phyloP scores from a whole-genome alignment of 257 asterid genomes.

The Solanum ahanhuiri region DNA sequence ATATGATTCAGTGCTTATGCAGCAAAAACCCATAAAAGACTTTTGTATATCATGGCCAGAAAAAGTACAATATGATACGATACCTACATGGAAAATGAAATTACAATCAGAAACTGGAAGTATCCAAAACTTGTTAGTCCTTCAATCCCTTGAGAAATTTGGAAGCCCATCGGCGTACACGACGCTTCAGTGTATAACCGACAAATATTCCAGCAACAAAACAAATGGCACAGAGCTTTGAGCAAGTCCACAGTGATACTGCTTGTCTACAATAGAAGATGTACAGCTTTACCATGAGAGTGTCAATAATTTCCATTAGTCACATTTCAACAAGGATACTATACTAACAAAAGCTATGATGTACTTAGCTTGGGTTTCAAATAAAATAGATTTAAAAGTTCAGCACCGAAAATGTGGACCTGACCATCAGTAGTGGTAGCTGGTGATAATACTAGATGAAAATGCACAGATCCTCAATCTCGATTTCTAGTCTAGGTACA shows the following conservation, averaged over 20 bases:
- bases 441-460: neutral
- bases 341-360: neutral
- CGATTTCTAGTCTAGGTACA: neutral
- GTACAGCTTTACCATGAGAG: neutral
- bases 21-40: too few species aligned
- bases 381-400: neutral
- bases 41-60: too few species aligned
- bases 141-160: constrained; percentile 45
- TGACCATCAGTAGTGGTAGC: neutral
- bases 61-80: neutral
- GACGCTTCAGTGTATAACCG: constrained; percentile 74
- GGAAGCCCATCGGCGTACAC: constrained; percentile 71
- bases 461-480: neutral
- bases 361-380: neutral
- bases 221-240: constrained; percentile 67
- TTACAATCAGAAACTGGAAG: neutral
- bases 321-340: neutral
- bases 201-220: constrained; percentile 71
- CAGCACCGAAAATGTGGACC: neutral
- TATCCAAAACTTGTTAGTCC: constrained; percentile 11
- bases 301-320: neutral
- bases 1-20: neutral
- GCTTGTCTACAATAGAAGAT: constrained; percentile 36
- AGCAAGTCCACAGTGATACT: constrained; percentile 60
- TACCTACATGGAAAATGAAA: neutral